Evolutionary conservation across 2,329 filamentous ascomycete species (phyloP).

Genomic region (Ophiosphaerella herpotricha): DNA sequence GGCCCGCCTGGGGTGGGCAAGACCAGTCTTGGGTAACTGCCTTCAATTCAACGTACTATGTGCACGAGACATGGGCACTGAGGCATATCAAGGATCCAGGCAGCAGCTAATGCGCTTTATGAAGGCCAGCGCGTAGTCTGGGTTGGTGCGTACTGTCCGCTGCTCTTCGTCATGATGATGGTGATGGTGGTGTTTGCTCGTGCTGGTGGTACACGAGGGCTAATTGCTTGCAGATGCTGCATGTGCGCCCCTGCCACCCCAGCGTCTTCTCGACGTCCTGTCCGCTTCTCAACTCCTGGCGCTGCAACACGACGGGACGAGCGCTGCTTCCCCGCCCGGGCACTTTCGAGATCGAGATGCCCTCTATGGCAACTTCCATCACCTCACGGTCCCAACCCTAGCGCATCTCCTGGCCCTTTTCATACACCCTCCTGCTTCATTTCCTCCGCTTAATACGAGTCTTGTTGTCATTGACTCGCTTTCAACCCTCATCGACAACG

Average conservation of each 20-base stretch:
- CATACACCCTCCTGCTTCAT: slow-evolving; percentile 65
- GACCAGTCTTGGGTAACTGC: slow-evolving; percentile 73
- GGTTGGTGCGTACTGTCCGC: slow-evolving; percentile 67
- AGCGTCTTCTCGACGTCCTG: slow-evolving; percentile 56
- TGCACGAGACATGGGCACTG: slow-evolving; percentile 21
- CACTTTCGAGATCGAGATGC: slow-evolving; percentile 22
- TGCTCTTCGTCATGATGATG: too few species aligned
- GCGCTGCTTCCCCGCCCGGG: slow-evolving; percentile 15
- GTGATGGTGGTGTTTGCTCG: too few species aligned
- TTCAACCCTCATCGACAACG: slow-evolving; percentile 74
- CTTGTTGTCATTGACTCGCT: slow-evolving; percentile 79
- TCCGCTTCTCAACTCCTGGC: slow-evolving; percentile 9
- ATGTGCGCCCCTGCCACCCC: slow-evolving; percentile 53
- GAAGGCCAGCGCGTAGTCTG: slow-evolving; percentile 71
- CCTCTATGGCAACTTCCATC: slow-evolving; percentile 61
- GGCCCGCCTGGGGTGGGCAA: slow-evolving; percentile 87
- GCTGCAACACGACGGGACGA: slow-evolving; percentile 5
- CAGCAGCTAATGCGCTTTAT: slow-evolving; percentile 66
- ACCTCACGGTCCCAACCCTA: slow-evolving; percentile 64
- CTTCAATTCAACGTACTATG: slow-evolving; percentile 3
- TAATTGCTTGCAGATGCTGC: slow-evolving; percentile 52
- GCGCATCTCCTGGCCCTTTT: slow-evolving; percentile 74
- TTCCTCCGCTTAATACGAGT: slow-evolving; percentile 66
- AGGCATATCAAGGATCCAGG: slow-evolving; percentile 65
- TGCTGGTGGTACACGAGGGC: slow-evolving; percentile 11